Evolutionary conservation across 257 asterid genomes (phyloP).

Genomic region (Gentiana straminea): DNA sequence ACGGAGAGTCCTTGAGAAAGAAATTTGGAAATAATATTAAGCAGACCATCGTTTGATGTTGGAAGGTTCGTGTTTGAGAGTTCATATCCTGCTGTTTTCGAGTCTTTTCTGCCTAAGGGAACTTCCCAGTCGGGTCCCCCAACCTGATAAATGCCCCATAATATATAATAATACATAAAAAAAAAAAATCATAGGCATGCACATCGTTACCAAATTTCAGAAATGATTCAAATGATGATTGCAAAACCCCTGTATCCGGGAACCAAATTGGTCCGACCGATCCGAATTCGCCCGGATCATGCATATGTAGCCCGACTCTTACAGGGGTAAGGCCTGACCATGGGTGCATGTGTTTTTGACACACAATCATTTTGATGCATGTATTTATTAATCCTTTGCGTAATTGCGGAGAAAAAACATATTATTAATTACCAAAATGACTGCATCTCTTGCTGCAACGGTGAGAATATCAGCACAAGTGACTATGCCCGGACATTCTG

Average conservation of each 20-base stretch:
- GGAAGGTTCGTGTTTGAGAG: slow-evolving; percentile 55
- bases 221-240: no score
- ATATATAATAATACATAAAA: not conserved
- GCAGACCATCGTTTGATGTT: slow-evolving; percentile 60
- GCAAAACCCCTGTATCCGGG: no score
- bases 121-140: slow-evolving; percentile 97
- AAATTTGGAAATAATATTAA: slow-evolving; percentile 74
- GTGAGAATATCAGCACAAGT: slow-evolving; percentile 93
- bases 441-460: slow-evolving; percentile 88
- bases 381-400: no score
- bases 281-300: no score
- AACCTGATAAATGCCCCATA: slow-evolving; percentile 31
- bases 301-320: no score
- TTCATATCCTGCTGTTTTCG: slow-evolving; percentile 61
- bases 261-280: no score
- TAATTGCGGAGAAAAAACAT: no score
- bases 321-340: no score
- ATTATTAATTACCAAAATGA: slow-evolving; percentile 36
- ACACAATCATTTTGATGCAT: no score
- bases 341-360: no score
- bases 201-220: no score
- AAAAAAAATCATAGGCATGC: not conserved
- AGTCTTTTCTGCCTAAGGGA: slow-evolving; percentile 77
- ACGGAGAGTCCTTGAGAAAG: slow-evolving; percentile 66
- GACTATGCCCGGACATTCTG: slow-evolving; percentile 73